A percentile compares a stretch with the other conserved stretches of the same genome.
Evolutionary conservation across 257 asterid genomes (phyloP).

Genomic region (Petunia secreta): DNA sequence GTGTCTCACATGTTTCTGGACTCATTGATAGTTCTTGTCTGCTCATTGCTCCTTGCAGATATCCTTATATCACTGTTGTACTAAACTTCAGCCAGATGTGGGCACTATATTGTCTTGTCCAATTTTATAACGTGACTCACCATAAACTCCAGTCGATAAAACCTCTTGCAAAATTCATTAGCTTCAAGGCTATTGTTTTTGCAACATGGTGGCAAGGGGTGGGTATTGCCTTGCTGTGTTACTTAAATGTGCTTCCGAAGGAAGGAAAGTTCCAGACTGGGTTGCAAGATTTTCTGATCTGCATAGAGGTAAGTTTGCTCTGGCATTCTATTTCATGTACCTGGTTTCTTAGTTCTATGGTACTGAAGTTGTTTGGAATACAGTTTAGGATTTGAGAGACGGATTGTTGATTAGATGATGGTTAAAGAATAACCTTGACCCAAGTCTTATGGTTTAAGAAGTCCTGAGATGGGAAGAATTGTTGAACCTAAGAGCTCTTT

Average conservation of each 20-base stretch:
- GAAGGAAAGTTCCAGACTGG: slow-evolving; percentile 69
- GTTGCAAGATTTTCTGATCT: slow-evolving; percentile 82
- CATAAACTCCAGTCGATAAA: slow-evolving; percentile 66
- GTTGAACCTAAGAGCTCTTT: not conserved
- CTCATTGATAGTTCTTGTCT: not conserved
- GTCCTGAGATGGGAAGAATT: not conserved
- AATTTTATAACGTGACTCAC: slow-evolving; percentile 85
- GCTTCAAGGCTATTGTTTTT: slow-evolving; percentile 95
- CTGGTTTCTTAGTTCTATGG: not conserved
- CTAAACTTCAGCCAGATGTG: slow-evolving; percentile 96
- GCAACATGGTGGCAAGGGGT: slow-evolving; percentile 99
- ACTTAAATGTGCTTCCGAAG: slow-evolving; percentile 58
- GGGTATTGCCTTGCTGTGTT: slow-evolving; percentile 75
- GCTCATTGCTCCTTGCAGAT: slow-evolving; percentile 53
- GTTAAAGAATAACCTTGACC: not conserved
- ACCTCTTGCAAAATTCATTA: slow-evolving; percentile 96
- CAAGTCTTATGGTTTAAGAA: not conserved
- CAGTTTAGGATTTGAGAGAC: not conserved
- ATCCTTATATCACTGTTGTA: slow-evolving; percentile 77
- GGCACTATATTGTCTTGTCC: slow-evolving; percentile 91
- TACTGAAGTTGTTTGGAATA: not conserved
- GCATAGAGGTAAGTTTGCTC: slow-evolving; percentile 62
- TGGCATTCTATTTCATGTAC: not conserved
- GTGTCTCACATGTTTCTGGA: not conserved
- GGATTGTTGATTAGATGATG: not conserved